Conservation (phyloP, 208 protist species). For the Trypanosoma mega region DNA sequence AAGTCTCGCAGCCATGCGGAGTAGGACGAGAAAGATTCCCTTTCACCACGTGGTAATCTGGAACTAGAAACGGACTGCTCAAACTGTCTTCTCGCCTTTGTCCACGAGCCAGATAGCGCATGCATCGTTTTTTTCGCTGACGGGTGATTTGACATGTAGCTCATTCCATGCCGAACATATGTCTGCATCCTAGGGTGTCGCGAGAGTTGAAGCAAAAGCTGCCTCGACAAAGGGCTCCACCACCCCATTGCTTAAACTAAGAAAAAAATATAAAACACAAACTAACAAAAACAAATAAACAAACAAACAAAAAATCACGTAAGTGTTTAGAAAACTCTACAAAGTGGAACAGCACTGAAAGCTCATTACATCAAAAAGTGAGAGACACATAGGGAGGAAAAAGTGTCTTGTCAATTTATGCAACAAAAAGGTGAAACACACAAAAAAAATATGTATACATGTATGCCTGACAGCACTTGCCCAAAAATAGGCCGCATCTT, state of each 20-base stretch:
- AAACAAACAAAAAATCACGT: neutral
- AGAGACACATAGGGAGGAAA: no score
- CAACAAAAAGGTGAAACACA: no score
- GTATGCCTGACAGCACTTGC: no score
- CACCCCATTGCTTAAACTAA: slow-evolving; percentile 5
- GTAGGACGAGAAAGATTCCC: neutral
- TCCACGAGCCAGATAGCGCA: slow-evolving; percentile 19
- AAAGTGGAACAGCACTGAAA: no score
- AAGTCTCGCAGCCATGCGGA: neutral
- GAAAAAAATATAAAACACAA: neutral
- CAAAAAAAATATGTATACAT: no score
- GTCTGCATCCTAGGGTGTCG: slow-evolving; percentile 7
- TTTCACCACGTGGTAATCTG: neutral
- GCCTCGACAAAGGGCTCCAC: slow-evolving; percentile 14
- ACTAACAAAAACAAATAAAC: neutral
- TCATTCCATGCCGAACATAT: slow-evolving; percentile 11
- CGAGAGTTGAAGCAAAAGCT: slow-evolving; percentile 6
- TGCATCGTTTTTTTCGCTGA: slow-evolving; percentile 7
- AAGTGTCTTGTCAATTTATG: no score
- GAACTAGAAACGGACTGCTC: neutral
- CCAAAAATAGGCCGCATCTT: no score
- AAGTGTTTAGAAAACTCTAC: no score
- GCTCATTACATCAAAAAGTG: no score
- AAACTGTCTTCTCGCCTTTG: neutral
- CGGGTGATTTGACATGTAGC: slow-evolving; percentile 11